These are phyloP conservation scores for Thecaphora thlaspeos DNA, from an alignment of 1,284 basidiomycete genomes.

Conservation along the genomic window DNA sequence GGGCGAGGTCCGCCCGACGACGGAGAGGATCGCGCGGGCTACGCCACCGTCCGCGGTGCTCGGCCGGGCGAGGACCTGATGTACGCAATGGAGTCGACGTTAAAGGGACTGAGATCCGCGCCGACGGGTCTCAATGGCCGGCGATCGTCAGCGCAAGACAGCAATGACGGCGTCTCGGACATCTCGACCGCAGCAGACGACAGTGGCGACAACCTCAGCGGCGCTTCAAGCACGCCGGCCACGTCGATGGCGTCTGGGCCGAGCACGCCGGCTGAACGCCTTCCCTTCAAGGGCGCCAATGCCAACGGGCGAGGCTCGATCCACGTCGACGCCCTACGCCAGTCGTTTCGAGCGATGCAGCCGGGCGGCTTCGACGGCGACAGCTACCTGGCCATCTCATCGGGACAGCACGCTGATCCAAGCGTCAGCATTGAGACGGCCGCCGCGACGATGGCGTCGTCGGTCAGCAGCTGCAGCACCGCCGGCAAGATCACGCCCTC, in stretches of 20 bases:
- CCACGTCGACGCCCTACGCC: constrained; percentile 38
- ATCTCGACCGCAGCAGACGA: constrained; percentile 25
- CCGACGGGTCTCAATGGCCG: no score
- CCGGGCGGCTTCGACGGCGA: constrained; percentile 22
- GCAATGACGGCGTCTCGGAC: constrained; percentile 26
- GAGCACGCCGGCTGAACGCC: constrained; percentile 25
- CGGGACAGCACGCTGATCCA: not conserved
- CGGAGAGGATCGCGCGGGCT: constrained; percentile 56
- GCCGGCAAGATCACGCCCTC: constrained; percentile 29
- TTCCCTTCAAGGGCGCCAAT: not conserved
- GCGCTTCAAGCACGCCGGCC: constrained; percentile 35
- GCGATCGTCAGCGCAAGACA: not conserved
- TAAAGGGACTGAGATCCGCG: constrained; percentile 1
- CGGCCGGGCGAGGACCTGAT: constrained; percentile 40
- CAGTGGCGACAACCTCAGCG: constrained; percentile 27
- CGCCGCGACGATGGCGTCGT: constrained; percentile 26
- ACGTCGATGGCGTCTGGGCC: constrained; percentile 39
- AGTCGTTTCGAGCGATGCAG: constrained; percentile 40
- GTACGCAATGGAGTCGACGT: constrained; percentile 37
- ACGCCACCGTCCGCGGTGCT: constrained; percentile 42
- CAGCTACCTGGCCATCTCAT: not conserved
- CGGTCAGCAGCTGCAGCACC: constrained; percentile 21
- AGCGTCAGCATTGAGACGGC: constrained; percentile 22
- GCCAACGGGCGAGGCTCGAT: constrained; percentile 16
- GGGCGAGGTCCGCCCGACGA: constrained; percentile 49